Percentiles rank a stretch among this genome's conserved stretches.
Conservation (phyloP, 108 stramenopile species). For the Skeletonema marinoi region DNA sequence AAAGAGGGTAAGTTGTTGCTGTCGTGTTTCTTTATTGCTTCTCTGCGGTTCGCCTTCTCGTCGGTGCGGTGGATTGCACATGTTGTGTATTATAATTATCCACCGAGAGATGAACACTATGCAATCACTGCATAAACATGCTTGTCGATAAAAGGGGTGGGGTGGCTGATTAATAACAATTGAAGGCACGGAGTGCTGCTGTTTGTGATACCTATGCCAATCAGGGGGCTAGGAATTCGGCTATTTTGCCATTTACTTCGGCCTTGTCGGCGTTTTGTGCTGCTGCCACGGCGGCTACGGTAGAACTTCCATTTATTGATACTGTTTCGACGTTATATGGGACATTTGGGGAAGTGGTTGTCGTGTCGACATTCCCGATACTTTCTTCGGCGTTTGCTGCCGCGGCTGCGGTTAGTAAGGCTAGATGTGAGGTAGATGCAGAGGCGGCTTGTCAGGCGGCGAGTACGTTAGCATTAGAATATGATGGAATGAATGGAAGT, state of each 20-base stretch:
- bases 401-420: conserved; percentile 90
- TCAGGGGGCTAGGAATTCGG: conserved; percentile 82
- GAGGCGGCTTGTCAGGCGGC: conserved; percentile 84
- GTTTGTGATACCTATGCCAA: conserved; percentile 93
- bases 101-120: too few species aligned
- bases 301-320: conserved; percentile 84
- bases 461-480: conserved; percentile 80
- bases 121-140: too few species aligned
- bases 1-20: too few species aligned
- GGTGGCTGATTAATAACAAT: too few species aligned
- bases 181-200: conserved; percentile 83
- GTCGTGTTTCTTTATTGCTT: too few species aligned
- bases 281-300: conserved; percentile 88
- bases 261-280: conserved; percentile 86
- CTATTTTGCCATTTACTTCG: conserved; percentile 89
- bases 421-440: conserved; percentile 85
- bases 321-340: conserved; percentile 55
- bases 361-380: conserved; percentile 69
- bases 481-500: conserved; percentile 53
- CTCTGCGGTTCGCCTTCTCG: too few species aligned
- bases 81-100: too few species aligned
- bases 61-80: too few species aligned
- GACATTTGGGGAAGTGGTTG: conserved; percentile 50
- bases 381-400: conserved; percentile 80
- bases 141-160: too few species aligned